These are phyloP conservation scores for Sporisorium scitamineum DNA, from an alignment of 1,284 basidiomycete species.

Conservation along the genomic window DNA sequence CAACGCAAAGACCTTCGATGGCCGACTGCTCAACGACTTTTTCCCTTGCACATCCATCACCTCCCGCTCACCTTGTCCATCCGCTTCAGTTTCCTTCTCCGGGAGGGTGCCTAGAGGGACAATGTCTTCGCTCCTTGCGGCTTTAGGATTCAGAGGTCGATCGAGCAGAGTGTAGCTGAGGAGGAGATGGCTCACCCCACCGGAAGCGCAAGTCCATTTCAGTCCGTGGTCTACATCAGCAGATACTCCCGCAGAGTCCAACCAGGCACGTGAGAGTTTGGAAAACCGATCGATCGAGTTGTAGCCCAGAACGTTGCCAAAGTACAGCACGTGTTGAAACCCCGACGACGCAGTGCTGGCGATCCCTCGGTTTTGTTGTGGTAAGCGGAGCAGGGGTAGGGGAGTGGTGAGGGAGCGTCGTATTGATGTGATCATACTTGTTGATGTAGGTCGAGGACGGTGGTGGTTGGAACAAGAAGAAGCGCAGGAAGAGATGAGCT, in stretches of 20 bases:
- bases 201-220: background rate
- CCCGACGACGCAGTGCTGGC: background rate
- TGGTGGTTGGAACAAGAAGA: too few species aligned
- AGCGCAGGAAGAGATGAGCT: too few species aligned
- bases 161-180: conserved; percentile 21
- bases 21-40: background rate
- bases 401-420: background rate
- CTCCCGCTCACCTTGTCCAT: too few species aligned
- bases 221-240: conserved; percentile 31
- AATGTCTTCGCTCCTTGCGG: background rate
- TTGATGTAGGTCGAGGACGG: too few species aligned
- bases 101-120: background rate
- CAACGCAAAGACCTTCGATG: conserved; percentile 31
- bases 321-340: conserved; percentile 36
- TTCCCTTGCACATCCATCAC: conserved; percentile 1
- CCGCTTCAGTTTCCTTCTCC: background rate
- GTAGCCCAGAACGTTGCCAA: conserved; percentile 31
- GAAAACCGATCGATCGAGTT: conserved; percentile 2
- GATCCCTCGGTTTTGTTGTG: background rate
- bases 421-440: too few species aligned
- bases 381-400: background rate
- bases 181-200: conserved; percentile 8
- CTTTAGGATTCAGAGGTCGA: background rate
- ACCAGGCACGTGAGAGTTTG: conserved; percentile 28
- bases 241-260: conserved; percentile 19